Evolutionary conservation across 1,284 basidiomycete species (phyloP), one percentile per base, ranked within the genome.

Genomic region (Polyporus tsugae): DNA sequence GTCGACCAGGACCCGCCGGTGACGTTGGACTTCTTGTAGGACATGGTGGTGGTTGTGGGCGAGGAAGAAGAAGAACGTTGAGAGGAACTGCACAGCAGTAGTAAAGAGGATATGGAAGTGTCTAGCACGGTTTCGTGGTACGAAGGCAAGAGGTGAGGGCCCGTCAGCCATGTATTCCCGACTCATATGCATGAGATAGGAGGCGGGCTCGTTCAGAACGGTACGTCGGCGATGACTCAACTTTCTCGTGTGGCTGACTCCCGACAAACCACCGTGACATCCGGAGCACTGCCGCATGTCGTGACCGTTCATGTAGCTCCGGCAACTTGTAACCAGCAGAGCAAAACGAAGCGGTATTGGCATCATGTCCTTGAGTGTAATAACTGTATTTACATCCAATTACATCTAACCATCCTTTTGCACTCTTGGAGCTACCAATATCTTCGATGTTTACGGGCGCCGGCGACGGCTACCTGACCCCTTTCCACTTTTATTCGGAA

Each of bases 1-100:
- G 61, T 62, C 46, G 61, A 38, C 61, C 49, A 62, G 35, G 61
- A 62, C n/a, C 61, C 46, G 49, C 61, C 49, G 46, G 25, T 11
- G 46, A 49, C 46, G 22, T 10, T 25, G 22, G 46, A 49, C 4
- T 49, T 25, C 7, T 25, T 25, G 22, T 46, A 22, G 22, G 22
- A 25, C 46, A 49, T 49, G 10, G 10, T 49, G 46, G 46, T 22
- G 10, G 22, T 11, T 9, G 22, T 22, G 22, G 4, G 25, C 4
- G 22, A 49, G 3, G 7, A 6, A 22, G n/a, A 0, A 49, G 22
- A 49, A 11, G 10, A 9, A 29, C 29, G 29, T 29, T 29, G 29
- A 29, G 29, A 29, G 2, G 29, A 29, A 49, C 46, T 25, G 46
- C 46, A 13, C 46, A 49, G 46, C 46, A 49, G 46, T 49, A 25